phyloP scores from a whole-genome alignment of 2,329 filamentous ascomycete genomes.

The Dactylonectria estremocensis region DNA sequence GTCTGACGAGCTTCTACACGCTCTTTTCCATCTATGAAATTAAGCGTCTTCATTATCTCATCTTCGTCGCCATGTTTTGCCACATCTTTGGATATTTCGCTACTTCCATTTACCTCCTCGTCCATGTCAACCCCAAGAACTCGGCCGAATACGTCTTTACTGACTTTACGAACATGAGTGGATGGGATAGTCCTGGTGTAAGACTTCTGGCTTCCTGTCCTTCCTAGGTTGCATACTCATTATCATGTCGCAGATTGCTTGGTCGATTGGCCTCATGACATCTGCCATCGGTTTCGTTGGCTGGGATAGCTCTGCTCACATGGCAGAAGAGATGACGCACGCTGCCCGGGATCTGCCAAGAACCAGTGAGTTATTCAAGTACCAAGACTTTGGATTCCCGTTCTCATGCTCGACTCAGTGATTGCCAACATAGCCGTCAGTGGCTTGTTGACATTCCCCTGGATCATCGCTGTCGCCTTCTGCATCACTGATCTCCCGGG shows the following conservation, averaged over 20 bases:
- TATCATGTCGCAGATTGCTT: constrained; percentile 4
- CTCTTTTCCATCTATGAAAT: constrained; percentile 18
- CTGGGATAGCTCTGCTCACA: constrained; percentile 25
- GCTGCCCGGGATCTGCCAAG: constrained; percentile 20
- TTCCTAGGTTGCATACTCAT: neutral
- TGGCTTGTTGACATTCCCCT: constrained; percentile 17
- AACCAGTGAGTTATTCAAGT: constrained; percentile 1
- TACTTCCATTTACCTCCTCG: constrained; percentile 20
- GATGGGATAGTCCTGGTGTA: constrained; percentile 28
- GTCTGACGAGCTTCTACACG: constrained; percentile 16
- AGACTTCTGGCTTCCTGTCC: constrained; percentile 5
- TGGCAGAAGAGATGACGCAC: constrained; percentile 26
- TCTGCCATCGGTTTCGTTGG: constrained; percentile 15
- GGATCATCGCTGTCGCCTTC: constrained; percentile 24
- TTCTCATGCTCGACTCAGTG: neutral
- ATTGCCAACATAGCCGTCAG: constrained; percentile 18
- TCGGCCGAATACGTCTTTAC: constrained; percentile 20
- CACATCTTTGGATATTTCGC: constrained; percentile 25
- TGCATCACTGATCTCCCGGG: constrained; percentile 21
- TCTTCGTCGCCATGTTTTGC: constrained; percentile 14
- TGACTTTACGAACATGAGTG: constrained; percentile 23
- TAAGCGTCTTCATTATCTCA: constrained; percentile 15
- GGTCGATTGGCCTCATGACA: constrained; percentile 25
- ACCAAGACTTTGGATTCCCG: no score
- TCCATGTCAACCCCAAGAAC: constrained; percentile 16